Evolutionary conservation across 306 rosid species (phyloP).

Genomic region (Gynostemma pentaphyllum): DNA sequence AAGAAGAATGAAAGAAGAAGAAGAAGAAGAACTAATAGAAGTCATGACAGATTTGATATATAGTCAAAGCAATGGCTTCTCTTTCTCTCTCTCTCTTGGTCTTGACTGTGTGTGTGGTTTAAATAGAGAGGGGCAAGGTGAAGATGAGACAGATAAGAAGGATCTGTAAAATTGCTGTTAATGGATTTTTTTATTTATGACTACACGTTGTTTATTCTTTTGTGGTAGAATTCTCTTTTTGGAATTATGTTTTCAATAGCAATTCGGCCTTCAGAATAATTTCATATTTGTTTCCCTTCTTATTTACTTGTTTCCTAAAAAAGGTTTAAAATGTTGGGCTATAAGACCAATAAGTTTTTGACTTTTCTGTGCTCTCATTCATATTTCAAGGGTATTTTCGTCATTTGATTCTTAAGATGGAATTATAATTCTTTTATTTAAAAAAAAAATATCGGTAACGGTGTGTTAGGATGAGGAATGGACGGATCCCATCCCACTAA

Average conservation of each 20-base stretch:
- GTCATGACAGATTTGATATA: constrained; percentile 18
- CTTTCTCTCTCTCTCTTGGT: neutral
- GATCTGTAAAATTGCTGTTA: neutral
- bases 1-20: neutral
- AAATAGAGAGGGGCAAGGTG: constrained; percentile 11
- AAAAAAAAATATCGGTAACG: too few species aligned
- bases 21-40: neutral
- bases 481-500: too few species aligned
- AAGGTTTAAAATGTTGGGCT: too few species aligned
- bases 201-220: too few species aligned
- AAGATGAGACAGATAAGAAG: constrained; percentile 1
- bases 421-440: neutral
- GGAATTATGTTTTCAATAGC: neutral
- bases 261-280: neutral
- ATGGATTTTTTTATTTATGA: neutral
- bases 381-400: neutral
- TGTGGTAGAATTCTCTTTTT: neutral
- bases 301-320: too few species aligned
- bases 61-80: neutral
- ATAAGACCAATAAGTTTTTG: neutral
- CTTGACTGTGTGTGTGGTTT: constrained; percentile 1
- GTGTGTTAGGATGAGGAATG: too few species aligned
- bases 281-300: neutral
- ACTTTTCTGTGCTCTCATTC: neutral
- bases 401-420: neutral